Base-by-base conservation (phyloP, 1,139 yeast species). In the Geotrichum europaeum region DNA sequence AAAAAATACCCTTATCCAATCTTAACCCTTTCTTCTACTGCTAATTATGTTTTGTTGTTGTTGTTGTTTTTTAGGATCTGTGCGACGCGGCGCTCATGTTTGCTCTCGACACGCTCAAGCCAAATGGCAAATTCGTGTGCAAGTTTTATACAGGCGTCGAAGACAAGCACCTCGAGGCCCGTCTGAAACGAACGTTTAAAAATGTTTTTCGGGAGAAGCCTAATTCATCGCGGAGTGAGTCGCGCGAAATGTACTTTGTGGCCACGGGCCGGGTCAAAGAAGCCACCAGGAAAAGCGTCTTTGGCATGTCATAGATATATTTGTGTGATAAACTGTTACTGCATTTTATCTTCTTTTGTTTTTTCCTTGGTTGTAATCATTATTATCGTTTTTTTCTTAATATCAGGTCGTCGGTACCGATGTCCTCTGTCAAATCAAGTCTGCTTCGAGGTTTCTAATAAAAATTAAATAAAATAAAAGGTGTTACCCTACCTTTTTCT, bases 31-130 rank as follows among this genome's bases (percentile, higher is more conserved):
- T 49, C 15, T 30, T 30, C 24, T 24, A 7, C 13, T 30, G 13
- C 18, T 56, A 10, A 51, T 55, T 54, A 49, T 36, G 15, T 54
- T 20, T 18, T 47, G 49, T 49, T 50, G 22, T 20, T 34, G 13
- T 20, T 51, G n/a, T 18, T 22, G 55, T 63, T 61, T 52, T 55
- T 56, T 7, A 84, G 82, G 97, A 92, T 72, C 76, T 94, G 60
- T 94, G 97, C 65, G 97, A 94, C 70, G 97, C 98, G 0, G 92
- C 97, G 0, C 75, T 94, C 62, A 78, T 89, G 15, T 80, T 92
- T 60, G 85, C 91, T 2, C 81, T 89, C 58, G 89, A 85, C 63
- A 72, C 87, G 2, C 75, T 94, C 60, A 84, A 79, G 64, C 83
- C 86, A 13, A 81, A 81, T 10, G 99, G 99, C 1, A 74, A 79